Evolutionary conservation across 495 filamentous ascomycete genomes (phyloP).

Genomic region (Chaetomium tenue): DNA sequence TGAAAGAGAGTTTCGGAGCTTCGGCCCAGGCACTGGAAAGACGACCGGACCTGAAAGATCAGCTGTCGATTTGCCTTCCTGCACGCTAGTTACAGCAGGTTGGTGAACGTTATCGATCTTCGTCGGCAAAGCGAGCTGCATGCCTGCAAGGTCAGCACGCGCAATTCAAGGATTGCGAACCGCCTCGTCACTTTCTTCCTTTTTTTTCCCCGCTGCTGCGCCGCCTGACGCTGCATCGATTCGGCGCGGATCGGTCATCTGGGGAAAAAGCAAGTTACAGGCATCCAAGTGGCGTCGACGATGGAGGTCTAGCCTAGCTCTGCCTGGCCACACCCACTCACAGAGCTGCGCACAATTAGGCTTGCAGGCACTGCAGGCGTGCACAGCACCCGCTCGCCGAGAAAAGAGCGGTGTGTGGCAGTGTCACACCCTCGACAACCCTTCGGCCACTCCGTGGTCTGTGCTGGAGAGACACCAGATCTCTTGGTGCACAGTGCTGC

Average conservation of each 20-base stretch:
- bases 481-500: constrained; percentile 12
- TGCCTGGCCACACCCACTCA: not conserved
- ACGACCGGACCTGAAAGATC: not conserved
- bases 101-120: too few species aligned
- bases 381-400: not conserved
- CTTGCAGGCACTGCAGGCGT: not conserved
- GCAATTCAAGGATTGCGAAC: not conserved
- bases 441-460: constrained; percentile 5
- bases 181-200: not conserved
- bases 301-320: not conserved
- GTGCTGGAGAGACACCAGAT: not conserved
- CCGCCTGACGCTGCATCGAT: not conserved
- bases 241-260: not conserved
- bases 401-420: constrained; percentile 21
- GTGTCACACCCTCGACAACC: constrained; percentile 6
- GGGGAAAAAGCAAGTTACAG: constrained; percentile 14
- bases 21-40: not conserved
- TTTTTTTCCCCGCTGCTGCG: constrained; percentile 4
- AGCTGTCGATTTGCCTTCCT: constrained; percentile 6
- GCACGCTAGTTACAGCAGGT: too few species aligned
- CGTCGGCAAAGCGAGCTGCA: not conserved
- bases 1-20: not conserved
- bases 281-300: constrained; percentile 11
- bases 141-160: not conserved
- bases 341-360: not conserved